phyloP scores from a whole-genome alignment of 1,284 basidiomycete species.

The Cryptococcus amylolentus region DNA sequence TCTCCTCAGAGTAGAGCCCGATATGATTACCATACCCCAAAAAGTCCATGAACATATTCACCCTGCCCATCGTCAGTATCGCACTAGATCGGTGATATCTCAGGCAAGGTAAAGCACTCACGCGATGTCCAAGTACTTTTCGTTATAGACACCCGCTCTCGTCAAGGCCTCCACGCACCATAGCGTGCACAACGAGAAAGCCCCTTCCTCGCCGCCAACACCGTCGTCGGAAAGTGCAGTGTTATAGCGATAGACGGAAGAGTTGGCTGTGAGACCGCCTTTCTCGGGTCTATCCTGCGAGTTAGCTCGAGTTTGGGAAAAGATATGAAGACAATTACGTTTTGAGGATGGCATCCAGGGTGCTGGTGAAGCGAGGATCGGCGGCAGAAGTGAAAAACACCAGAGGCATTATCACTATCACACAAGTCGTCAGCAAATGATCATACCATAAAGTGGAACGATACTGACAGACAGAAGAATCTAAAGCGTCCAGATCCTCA shows the following conservation, averaged over 20 bases:
- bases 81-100: background rate
- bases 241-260: conserved; percentile 60
- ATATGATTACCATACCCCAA: conserved; percentile 76
- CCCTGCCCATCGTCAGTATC: conserved; percentile 38
- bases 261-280: conserved; percentile 79
- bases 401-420: conserved; percentile 38
- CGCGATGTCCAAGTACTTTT: conserved; percentile 63
- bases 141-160: conserved; percentile 72
- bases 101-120: conserved; percentile 7
- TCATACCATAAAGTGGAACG: background rate
- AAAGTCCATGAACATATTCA: conserved; percentile 46
- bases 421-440: background rate
- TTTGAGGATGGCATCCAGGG: conserved; percentile 72
- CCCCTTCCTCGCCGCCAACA: conserved; percentile 87
- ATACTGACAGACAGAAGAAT: conserved; percentile 47
- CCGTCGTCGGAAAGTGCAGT: conserved; percentile 77
- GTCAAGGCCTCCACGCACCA: conserved; percentile 83
- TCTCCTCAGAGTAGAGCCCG: conserved; percentile 71
- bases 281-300: conserved; percentile 59
- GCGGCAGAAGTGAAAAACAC: conserved; percentile 73
- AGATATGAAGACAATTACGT: conserved; percentile 45
- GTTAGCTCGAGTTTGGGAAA: background rate
- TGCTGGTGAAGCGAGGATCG: conserved; percentile 79
- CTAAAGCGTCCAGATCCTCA: conserved; percentile 51
- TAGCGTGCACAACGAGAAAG: conserved; percentile 48